Base-by-base conservation (phyloP, 495 filamentous ascomycete genomes). In the Margaritispora aquatica region DNA sequence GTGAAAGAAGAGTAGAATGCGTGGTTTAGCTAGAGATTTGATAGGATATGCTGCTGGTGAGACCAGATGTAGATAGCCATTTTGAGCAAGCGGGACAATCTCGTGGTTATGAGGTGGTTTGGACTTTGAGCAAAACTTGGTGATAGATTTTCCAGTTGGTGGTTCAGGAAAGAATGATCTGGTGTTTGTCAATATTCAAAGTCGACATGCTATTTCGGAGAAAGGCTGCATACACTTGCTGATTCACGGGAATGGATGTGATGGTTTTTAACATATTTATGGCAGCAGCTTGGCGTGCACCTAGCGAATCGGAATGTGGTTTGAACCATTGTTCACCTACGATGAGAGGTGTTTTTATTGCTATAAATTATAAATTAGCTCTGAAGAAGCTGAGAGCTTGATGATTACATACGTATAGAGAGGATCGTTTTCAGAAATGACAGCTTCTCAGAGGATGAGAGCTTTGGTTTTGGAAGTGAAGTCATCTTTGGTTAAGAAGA, bases 1-100 rank as follows among this genome's bases (percentile, higher is more conserved):
- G 19, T 62, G 59, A 49, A 57, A 47, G 24, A 53, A 57, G 23
- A 62, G 49, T 31, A 62, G 23, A 23, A 57, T 29, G 1, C 57
- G 57, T 3, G 38, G 38, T 3, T n/a, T 44, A 3, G 38, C 38
- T 8, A 17, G 4, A n/a, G 38, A 10, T 7, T 9, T n/a, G 38
- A n/a, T 44, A 15, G 29, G 29, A 34, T 7, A 15, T 34, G n/a
- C n/a, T 13, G 38, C 3, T 8, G 38, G 38, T 15, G 7, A 7
- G 38, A 44, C 17, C 3, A 44, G 38, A 44, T 44, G 38, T n/a
- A 44, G 38, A 3, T 9, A 15, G 11, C 10, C 38, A n/a, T 9
- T 3, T 8, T 44, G 38, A 3, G 38, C 4, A 17, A 44, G 38
- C 3, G 38, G 15, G 38, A 44, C 19, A 17, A 17, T 10, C 3